Conservation (phyloP, 345 rosid genomes). For the Eucalyptus lansdowneana region DNA sequence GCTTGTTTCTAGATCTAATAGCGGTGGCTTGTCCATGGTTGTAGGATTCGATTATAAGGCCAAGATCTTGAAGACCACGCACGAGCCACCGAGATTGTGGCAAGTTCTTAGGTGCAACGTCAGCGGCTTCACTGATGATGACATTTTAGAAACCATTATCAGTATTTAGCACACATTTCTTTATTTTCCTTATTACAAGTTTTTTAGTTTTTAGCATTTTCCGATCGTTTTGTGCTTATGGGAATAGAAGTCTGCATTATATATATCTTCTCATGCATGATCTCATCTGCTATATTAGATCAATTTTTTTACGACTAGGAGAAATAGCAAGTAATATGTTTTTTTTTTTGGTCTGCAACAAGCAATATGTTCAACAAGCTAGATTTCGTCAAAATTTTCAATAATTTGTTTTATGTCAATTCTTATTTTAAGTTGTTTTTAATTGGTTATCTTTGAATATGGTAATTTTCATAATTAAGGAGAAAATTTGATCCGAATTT, state of each 20-base stretch:
- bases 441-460: background rate
- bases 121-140: too few relatives aligned
- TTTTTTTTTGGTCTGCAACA: fast-evolving
- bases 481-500: background rate
- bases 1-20: fast-evolving
- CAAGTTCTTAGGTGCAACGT: too few relatives aligned
- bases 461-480: background rate
- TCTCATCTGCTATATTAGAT: background rate
- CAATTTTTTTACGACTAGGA: background rate
- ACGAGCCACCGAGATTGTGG: background rate
- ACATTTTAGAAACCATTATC: background rate
- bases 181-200: background rate
- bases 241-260: background rate
- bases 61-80: background rate
- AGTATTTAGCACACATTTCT: background rate
- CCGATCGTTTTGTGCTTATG: fast-evolving
- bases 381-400: background rate
- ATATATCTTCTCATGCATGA: background rate
- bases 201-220: background rate
- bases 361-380: fast-evolving
- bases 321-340: background rate
- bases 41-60: background rate
- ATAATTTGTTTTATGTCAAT: background rate
- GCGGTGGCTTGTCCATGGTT: background rate
- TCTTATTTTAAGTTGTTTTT: background rate